These are phyloP conservation scores for Lanmaoa pseudosensibilis DNA, from an alignment of 768 basidiomycete genomes.

Conservation along the genomic window DNA sequence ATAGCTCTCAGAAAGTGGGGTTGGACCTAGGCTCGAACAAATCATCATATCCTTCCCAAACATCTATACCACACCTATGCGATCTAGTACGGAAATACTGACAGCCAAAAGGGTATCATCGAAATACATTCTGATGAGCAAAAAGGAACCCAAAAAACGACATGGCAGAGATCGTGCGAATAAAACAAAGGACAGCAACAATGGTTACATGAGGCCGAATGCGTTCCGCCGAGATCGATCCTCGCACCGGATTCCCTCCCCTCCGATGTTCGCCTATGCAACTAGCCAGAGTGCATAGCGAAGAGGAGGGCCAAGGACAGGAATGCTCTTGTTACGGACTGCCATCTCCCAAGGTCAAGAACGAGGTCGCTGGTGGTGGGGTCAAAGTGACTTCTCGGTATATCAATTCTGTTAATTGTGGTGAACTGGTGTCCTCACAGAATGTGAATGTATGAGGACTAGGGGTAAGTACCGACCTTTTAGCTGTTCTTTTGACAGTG, in stretches of 20 bases:
- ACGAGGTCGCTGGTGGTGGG: constrained; percentile 14
- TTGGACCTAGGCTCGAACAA: not conserved
- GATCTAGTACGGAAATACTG: not conserved
- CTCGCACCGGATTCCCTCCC: not conserved
- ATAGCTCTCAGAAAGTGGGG: no score
- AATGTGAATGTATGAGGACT: no score
- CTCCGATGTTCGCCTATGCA: not conserved
- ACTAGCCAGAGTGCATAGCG: not conserved
- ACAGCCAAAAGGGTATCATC: constrained; percentile 5
- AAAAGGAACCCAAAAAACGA: not conserved
- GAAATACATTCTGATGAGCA: not conserved
- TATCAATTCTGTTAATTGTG: constrained; percentile 37
- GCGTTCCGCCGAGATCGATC: not conserved
- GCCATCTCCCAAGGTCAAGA: constrained; percentile 17
- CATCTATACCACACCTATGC: not conserved
- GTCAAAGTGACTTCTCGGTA: constrained; percentile 48
- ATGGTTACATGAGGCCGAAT: not conserved
- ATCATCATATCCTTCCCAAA: not conserved
- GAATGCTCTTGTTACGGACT: constrained; percentile 4
- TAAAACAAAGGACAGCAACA: not conserved
- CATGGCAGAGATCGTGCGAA: not conserved
- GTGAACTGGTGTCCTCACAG: not conserved
- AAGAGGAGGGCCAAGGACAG: not conserved
- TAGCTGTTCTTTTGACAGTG: constrained; percentile 63
- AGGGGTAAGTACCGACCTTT: constrained; percentile 48